phyloP scores from a whole-genome alignment of 495 filamentous ascomycete genomes.

The Aspergillus sclerotioniger region DNA sequence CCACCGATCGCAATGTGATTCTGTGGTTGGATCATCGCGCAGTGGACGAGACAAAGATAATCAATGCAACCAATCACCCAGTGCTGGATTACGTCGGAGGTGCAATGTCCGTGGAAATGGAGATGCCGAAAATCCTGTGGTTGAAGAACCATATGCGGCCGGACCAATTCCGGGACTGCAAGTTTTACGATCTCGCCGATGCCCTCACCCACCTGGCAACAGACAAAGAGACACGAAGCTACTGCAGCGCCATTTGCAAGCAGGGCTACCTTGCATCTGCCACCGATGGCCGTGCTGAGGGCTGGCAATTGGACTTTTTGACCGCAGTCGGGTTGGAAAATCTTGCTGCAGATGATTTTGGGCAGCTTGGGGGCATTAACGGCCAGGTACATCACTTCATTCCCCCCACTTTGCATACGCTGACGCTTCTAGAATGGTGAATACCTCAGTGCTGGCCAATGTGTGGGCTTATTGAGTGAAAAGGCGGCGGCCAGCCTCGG shows the following conservation, averaged over 20 bases:
- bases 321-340: constrained; percentile 76
- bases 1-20: constrained; percentile 82
- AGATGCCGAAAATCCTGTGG: constrained; percentile 97
- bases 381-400: constrained; percentile 61
- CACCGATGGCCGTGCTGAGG: constrained; percentile 93
- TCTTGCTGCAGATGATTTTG: constrained; percentile 78
- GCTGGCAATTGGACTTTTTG: constrained; percentile 94
- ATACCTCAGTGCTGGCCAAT: constrained; percentile 83
- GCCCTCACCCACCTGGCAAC: constrained; percentile 91
- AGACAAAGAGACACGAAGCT: constrained; percentile 82
- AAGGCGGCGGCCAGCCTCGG: constrained; percentile 80
- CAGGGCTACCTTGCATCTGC: constrained; percentile 95
- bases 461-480: constrained; percentile 77
- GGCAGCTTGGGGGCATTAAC: constrained; percentile 85
- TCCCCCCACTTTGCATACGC: no score
- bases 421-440: constrained; percentile 76
- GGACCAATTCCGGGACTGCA: constrained; percentile 82
- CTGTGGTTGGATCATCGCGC: constrained; percentile 92
- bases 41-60: constrained; percentile 78
- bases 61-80: constrained; percentile 90
- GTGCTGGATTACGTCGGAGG: constrained; percentile 93
- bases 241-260: constrained; percentile 90
- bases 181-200: constrained; percentile 91
- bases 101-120: constrained; percentile 97
- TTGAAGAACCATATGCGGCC: constrained; percentile 93